Evolutionary conservation across 169 alveolate species (phyloP), one percentile per base, ranked within the genome.

Genomic region (Cryptosporidium xiaoi): DNA sequence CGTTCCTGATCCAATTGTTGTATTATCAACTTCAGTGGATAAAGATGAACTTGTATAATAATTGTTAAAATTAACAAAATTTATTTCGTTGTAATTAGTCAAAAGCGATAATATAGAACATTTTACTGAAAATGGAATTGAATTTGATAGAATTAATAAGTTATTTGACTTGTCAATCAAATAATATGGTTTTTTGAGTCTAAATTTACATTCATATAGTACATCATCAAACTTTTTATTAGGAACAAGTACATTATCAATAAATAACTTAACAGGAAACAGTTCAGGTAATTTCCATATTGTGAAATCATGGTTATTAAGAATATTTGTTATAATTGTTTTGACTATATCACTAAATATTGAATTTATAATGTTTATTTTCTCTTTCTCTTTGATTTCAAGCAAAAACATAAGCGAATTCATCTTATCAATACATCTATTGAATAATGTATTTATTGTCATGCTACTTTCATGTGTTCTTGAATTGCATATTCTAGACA

Each of bases 341-440:
- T 77, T 77, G 15, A 77, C 87, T 16, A 77, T 77, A 77, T 77
- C 71, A 60, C 65, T 60, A 36, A 77, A 60, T 27, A 77, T 77
- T 24, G 56, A 77, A 77, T 77, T 71, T 8, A 77, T 77, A 56
- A 77, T 40, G 40, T 62, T 77, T 18, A 77, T 40, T 62, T 60
- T 56, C 31, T 77, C 87, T 24, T 77, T 65, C 40, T 56, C 33
- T 62, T 77, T 56, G 29, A 77, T 77, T 27, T 77, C 87, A 48
- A 60, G 40, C 7, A 77, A 62, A 77, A 77, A 77, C 29, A 71
- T 64, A 46, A 62, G 40, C 8, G 46, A 77, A 24, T 48, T 77
- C 48, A 60, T 60, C 7, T 29, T 31, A 77, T 77, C 87, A 10
- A 77, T 44, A 77, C 27, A 56, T 60, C 77, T 77, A 27, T 40